Conservation (phyloP, 495 filamentous ascomycete species). For the Aspergillus baeticus region DNA sequence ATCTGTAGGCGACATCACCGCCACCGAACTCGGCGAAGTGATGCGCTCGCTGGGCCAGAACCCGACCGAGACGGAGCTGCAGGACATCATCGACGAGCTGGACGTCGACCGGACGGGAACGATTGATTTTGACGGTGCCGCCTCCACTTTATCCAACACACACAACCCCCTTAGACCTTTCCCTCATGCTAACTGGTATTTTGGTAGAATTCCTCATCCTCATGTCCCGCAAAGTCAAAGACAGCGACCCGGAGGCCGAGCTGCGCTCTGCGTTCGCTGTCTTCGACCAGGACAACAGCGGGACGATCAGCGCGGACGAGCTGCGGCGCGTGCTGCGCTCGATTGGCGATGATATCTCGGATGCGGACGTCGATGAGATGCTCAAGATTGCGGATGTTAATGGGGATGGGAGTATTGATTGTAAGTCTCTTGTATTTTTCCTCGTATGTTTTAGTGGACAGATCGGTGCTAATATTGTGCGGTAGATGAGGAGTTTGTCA, state of each 20-base stretch:
- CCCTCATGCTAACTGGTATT: not conserved
- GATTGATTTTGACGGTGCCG: not conserved
- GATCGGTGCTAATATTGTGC: no score
- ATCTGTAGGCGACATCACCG: not conserved
- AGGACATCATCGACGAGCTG: slow-evolving; percentile 1
- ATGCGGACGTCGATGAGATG: not conserved
- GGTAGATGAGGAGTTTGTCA: no score
- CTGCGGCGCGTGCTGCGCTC: not conserved
- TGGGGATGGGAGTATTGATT: not conserved
- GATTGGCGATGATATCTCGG: not conserved
- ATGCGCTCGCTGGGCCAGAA: not conserved
- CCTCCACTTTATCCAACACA: not conserved
- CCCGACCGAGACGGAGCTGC: not conserved
- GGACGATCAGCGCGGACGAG: not conserved
- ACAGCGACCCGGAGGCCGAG: not conserved
- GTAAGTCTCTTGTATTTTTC: no score
- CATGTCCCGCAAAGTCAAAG: slow-evolving; percentile 1
- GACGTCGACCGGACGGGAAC: not conserved
- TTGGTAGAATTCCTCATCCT: not conserved
- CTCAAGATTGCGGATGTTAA: not conserved
- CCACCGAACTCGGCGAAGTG: not conserved
- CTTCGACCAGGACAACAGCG: not conserved
- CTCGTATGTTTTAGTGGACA: no score
- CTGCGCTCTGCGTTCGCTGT: not conserved
- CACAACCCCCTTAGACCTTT: not conserved